Conservation (phyloP, 306 rosid genomes). For the Cucumis cinereus region DNA sequence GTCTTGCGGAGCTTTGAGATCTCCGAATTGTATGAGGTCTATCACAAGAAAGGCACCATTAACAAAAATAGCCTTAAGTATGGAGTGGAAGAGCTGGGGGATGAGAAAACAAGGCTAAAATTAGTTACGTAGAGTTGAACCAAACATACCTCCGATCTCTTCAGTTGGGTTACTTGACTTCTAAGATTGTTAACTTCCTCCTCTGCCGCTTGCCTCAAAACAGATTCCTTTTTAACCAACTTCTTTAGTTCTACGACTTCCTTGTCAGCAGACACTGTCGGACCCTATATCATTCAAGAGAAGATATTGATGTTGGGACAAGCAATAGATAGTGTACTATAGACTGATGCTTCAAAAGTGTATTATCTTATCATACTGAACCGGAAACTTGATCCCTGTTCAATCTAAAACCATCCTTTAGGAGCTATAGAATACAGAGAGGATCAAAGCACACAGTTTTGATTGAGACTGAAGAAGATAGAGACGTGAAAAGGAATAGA, state of each 20-base stretch:
- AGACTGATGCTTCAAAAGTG: background rate
- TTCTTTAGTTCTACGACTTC: constrained; percentile 64
- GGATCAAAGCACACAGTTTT: no score
- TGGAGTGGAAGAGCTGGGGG: background rate
- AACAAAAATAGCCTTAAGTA: background rate
- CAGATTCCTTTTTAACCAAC: constrained; percentile 53
- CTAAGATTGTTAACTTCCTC: constrained; percentile 61
- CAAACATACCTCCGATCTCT: constrained; percentile 70
- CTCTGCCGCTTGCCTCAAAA: constrained; percentile 68
- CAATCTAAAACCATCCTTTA: background rate
- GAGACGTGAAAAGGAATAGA: background rate
- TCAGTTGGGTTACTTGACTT: constrained; percentile 53
- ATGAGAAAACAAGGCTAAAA: constrained; percentile 4
- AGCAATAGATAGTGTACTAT: background rate
- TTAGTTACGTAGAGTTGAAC: constrained; percentile 13
- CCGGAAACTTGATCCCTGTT: background rate
- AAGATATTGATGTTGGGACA: background rate
- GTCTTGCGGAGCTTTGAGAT: constrained; percentile 52
- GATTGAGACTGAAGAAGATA: background rate
- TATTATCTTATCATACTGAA: background rate
- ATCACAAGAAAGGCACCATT: constrained; percentile 12
- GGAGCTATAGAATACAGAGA: background rate
- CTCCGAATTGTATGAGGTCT: constrained; percentile 63
- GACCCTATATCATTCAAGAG: background rate
- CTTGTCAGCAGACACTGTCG: constrained; percentile 12